phyloP scores from a whole-genome alignment of 1,139 yeast species.

The Blastobotrys indianensis region DNA sequence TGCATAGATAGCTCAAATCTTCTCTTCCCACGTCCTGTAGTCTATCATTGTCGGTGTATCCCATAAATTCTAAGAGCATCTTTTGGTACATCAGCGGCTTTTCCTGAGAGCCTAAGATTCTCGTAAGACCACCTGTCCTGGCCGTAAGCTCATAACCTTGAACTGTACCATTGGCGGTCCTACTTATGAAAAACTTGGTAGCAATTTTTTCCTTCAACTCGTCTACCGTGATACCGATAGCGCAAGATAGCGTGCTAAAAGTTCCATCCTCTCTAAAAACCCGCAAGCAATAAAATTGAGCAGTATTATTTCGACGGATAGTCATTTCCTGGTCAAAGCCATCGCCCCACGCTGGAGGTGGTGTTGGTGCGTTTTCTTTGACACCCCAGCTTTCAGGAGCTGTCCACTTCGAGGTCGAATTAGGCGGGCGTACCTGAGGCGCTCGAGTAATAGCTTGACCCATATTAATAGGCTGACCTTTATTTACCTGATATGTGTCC shows the following conservation, averaged over 20 bases:
- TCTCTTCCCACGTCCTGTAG: constrained; percentile 78
- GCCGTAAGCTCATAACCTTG: constrained; percentile 76
- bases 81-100: constrained; percentile 75
- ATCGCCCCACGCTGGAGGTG: constrained; percentile 11
- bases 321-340: constrained; percentile 11
- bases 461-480: no score
- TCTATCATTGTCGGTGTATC: constrained; percentile 71
- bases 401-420: constrained; percentile 42
- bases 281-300: constrained; percentile 46
- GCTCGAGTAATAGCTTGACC: no score
- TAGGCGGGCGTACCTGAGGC: constrained; percentile 4
- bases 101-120: constrained; percentile 66
- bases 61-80: constrained; percentile 67
- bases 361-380: constrained; percentile 27
- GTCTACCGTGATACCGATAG: constrained; percentile 69
- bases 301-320: constrained; percentile 12
- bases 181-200: constrained; percentile 60
- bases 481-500: no score
- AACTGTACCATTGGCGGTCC: constrained; percentile 40
- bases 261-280: constrained; percentile 77
- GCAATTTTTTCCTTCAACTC: constrained; percentile 65
- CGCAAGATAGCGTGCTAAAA: constrained; percentile 70
- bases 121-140: constrained; percentile 71
- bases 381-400: constrained; percentile 85
- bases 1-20: constrained; percentile 79